Evolutionary conservation across 306 rosid genomes (phyloP), one percentile per base, ranked within the genome.

Genomic region (Biancaea sappan): DNA sequence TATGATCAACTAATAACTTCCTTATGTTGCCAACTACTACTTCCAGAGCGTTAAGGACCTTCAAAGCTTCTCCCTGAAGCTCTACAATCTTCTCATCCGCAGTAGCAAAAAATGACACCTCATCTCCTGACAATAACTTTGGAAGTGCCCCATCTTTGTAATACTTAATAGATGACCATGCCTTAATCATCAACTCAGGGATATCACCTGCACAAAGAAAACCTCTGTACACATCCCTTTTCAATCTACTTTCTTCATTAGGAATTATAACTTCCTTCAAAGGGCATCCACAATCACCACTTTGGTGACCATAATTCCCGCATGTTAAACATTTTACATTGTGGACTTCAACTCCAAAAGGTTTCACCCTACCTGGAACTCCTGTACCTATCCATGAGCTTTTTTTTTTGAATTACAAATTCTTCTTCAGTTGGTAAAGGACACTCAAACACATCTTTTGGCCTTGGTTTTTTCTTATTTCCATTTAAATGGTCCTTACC

Each of bases 331-430:
- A 94, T 83, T 88, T 94, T 29, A 94, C 97, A 84, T 94, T 94
- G 71, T 97, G 96, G 47, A 94, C 85, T 84, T 91, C 98, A 70
- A 91, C 87, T 73, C 93, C 98, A 79, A 94, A 94, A 71, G 98
- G 98, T 86, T 91, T 94, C 24, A 69, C 92, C 81, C 98, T 85
- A 0, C 72, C 90, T 78, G 88, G 66, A 78, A 80, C 94, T 79
- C 98, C 98, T 52, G 98, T 94, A 76, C 90, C 98, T 84, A 87
- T 61, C 88, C 98, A 6, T 97, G 98, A 29, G 98, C 98, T n/a
- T n/a, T 77, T 94, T 91, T 82, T 91, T 94, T 46, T 91, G 84
- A 62, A 94, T 70, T 77, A 85, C 89, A 38, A 94, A 94, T 54
- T 94, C 97, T 80, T 94, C 96, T 81, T 87, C 98, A 5, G 97